These are phyloP conservation scores for Aspergillus oerlinghausenensis DNA, from an alignment of 2,329 filamentous ascomycete species.

Conservation along the genomic window DNA sequence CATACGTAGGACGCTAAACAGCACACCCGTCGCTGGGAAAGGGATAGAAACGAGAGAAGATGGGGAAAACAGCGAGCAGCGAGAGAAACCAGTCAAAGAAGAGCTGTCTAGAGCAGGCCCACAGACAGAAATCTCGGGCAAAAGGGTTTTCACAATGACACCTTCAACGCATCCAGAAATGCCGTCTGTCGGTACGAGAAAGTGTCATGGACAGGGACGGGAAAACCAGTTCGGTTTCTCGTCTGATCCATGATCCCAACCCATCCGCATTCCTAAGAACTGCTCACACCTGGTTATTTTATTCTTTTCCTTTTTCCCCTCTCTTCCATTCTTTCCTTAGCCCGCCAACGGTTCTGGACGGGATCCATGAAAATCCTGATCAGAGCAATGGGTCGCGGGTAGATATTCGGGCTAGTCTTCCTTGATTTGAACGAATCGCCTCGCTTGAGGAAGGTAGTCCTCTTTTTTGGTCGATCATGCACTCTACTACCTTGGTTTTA, in stretches of 20 bases:
- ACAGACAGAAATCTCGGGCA: background rate
- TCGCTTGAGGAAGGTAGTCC: background rate
- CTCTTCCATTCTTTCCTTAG: background rate
- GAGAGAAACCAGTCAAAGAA: background rate
- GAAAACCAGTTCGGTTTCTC: background rate
- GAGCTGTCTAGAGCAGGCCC: background rate
- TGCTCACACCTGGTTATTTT: background rate
- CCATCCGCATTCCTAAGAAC: background rate
- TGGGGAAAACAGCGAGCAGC: background rate
- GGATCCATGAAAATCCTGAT: background rate
- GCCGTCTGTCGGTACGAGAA: background rate
- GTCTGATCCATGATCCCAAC: background rate
- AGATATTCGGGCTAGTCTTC: background rate
- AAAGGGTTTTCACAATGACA: background rate
- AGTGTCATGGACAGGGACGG: background rate
- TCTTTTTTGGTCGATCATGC: background rate
- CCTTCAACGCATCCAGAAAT: background rate
- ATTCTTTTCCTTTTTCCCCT: background rate
- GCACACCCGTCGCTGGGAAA: background rate
- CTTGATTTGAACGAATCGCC: background rate
- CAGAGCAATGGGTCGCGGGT: background rate
- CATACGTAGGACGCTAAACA: background rate
- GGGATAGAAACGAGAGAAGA: background rate
- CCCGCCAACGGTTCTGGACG: background rate
- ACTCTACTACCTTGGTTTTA: background rate